Evolutionary conservation across 2,329 filamentous ascomycete genomes (phyloP), one percentile per base, ranked within the genome.

Genomic region (Ascochyta lentis): DNA sequence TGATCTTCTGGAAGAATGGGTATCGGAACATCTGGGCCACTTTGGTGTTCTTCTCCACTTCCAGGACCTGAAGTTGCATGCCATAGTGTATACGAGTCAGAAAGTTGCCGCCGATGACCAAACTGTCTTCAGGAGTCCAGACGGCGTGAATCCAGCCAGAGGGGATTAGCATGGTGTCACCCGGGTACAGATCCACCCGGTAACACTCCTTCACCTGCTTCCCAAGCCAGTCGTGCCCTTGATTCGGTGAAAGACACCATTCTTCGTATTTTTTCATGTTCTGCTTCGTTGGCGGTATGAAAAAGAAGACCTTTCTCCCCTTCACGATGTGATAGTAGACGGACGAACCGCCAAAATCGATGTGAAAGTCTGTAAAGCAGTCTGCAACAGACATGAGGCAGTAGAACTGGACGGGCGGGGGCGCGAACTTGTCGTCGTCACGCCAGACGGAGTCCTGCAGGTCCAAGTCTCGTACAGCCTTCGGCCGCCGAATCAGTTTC

Each of bases 91-190:
- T 79, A 51, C 83, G 78, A 5, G 86, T 89, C 40, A 89, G 76
- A 64, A 89, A 89, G 65, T 89, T 89, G 47, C 87, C 87, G n/a
- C 87, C 87, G 58, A 89, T 88, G 26, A 89, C 87, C 44, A 89
- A 75, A 64, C 86, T 89, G 65, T 89, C 86, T 63, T 86, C 83
- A 0, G 87, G 87, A 9, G 87, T 89, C 85, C 87, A 89, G 7
- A 89, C 87, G 23, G 87, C 86, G 66, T 89, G 87, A 48, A 89
- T 89, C 87, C 87, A 89, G 19, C 87, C 87, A 31, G 87, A 88
- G 4, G 87, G 87, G 59, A 89, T 89, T 39, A 89, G 77, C 83
- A 89, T 89, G 3, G 87, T 89, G 67, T 89, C 87, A 31, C 87
- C 87, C 59, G 85, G 84, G 45, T 80, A 82, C 4, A 89, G 79